Evolutionary conservation across 2,329 filamentous ascomycete genomes (phyloP), one percentile per base, ranked within the genome.

Genomic region (Aureobasidium lini): DNA sequence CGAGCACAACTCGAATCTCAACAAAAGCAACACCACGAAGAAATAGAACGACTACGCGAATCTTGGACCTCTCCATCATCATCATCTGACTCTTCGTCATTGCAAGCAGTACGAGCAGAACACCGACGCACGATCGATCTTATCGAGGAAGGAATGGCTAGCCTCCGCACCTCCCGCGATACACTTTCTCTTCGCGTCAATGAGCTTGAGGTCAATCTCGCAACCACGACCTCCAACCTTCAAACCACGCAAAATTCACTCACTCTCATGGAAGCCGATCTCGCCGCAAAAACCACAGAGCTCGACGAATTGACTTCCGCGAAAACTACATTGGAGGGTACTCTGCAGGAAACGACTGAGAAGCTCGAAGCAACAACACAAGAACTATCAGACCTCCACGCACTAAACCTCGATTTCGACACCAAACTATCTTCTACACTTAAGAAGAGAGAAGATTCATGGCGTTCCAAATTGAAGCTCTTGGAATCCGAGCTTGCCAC

Each of bases 381-480:
- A 37, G 63, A 62, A 23, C 50, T 70, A 34, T 61, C 63, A n/a
- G 60, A 59, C 6, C 54, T 66, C 29, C 62, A 61, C 13, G 57
- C 53, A 2, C 34, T 63, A 31, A 60, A 63, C 11, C 36, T 52
- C n/a, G 60, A 59, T 11, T 54, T 57, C 29, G 60, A 60, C 15
- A 34, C 49, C 23, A 36, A 50, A 7, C 18, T 43, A 8, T 36
- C 44, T 1, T 8, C 10, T 2, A 49, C 44, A 6, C 23, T 53
- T 13, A 37, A 36, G 11, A 47, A 57, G 42, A 31, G 49, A 4
- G 50, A 60, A 43, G 59, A 61, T 11, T 28, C 15, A 1, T 60
- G 56, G 46, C 37, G 50, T 4, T 9, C 15, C 11, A 59, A 59
- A 10, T n/a, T 53, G 11, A 59, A 46, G 36, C 16, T 15, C 1